These are phyloP conservation scores for Yarrowia deformans DNA, from an alignment of 805 yeast genomes.

Conservation along the genomic window DNA sequence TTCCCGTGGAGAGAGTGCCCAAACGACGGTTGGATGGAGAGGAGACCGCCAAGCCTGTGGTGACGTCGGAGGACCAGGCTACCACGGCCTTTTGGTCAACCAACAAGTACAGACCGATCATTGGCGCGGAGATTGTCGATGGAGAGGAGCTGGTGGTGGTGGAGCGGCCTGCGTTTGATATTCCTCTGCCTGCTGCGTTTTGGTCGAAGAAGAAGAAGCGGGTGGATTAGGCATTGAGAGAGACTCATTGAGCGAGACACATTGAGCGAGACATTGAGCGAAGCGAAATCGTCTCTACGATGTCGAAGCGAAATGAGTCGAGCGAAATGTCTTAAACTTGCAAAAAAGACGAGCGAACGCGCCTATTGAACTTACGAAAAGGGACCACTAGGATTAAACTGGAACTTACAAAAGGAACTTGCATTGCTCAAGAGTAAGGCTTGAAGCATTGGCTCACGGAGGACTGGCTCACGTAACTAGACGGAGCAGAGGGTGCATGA, in stretches of 20 bases:
- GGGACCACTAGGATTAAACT: no score
- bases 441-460: no score
- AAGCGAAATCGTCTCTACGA: no score
- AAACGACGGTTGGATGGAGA: conserved; percentile 56
- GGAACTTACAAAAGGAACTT: no score
- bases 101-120: conserved; percentile 73
- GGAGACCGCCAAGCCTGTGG: conserved; percentile 49
- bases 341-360: no score
- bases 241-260: neutral
- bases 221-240: conserved; percentile 27
- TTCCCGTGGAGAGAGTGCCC: conserved; percentile 56
- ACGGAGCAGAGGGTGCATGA: no score
- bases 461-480: no score
- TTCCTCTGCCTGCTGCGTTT: conserved; percentile 52
- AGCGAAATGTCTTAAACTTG: no score
- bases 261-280: neutral
- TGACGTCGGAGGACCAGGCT: conserved; percentile 43
- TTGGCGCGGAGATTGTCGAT: conserved; percentile 65
- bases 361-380: no score
- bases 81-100: conserved; percentile 69
- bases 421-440: no score
- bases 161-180: conserved; percentile 73
- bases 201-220: conserved; percentile 49
- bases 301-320: no score
- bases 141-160: conserved; percentile 69